Evolutionary conservation across 106 monocot species (phyloP).

Genomic region (Cymbidium sinense): DNA sequence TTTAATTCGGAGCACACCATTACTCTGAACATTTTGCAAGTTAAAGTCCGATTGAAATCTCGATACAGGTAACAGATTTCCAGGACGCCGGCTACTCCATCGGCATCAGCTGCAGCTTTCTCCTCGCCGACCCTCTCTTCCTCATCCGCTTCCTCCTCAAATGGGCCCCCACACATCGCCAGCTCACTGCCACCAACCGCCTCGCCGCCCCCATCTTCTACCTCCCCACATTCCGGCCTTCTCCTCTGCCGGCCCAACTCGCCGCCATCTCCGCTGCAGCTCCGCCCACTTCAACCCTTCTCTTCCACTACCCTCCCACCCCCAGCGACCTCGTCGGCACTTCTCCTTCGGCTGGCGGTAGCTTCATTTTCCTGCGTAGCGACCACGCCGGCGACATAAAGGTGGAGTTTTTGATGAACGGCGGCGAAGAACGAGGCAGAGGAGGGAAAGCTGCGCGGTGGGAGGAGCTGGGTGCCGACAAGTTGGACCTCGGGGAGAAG

Average conservation of each 20-base stretch:
- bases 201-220: slow-evolving; percentile 32
- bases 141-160: slow-evolving; percentile 32
- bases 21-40: no score
- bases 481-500: slow-evolving; percentile 20
- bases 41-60: background rate
- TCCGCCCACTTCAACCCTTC: slow-evolving; percentile 12
- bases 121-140: slow-evolving; percentile 40
- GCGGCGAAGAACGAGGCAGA: background rate
- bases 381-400: background rate
- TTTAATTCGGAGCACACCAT: no score
- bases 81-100: slow-evolving; percentile 43
- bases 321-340: background rate
- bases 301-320: slow-evolving; percentile 21
- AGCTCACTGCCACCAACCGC: slow-evolving; percentile 13
- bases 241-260: slow-evolving; percentile 16
- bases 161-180: slow-evolving; percentile 37
- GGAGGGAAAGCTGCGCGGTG: background rate
- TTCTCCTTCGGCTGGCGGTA: background rate
- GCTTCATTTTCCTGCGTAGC: background rate
- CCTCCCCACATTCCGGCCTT: slow-evolving; percentile 27
- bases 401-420: background rate
- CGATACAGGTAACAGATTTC: slow-evolving; percentile 48
- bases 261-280: slow-evolving; percentile 7
- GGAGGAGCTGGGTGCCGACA: slow-evolving; percentile 25
- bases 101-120: slow-evolving; percentile 52